phyloP scores from a whole-genome alignment of 305 asterid genomes.

The Fraxinus angustifolia region DNA sequence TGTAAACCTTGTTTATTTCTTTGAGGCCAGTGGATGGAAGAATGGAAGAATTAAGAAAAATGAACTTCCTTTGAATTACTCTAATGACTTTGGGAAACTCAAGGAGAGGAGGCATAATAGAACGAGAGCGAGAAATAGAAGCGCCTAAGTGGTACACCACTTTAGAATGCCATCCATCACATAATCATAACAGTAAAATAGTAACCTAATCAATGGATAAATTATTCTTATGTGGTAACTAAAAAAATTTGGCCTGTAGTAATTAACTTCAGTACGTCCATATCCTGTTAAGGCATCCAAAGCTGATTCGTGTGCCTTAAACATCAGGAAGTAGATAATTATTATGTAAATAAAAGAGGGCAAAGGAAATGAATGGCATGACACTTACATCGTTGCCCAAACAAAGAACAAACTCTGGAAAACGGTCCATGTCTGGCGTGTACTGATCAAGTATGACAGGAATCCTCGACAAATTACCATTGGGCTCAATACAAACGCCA shows the following conservation, averaged over 20 bases:
- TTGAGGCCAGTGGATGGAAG: background rate
- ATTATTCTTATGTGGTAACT: background rate
- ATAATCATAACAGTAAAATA: background rate
- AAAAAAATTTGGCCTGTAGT: background rate
- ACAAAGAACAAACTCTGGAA: slow-evolving; percentile 48
- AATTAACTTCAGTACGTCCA: slow-evolving; percentile 14
- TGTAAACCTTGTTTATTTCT: background rate
- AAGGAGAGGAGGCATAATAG: background rate
- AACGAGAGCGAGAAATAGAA: background rate
- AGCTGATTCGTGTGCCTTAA: background rate
- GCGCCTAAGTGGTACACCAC: background rate
- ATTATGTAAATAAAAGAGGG: background rate
- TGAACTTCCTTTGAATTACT: background rate
- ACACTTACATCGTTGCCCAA: slow-evolving; percentile 35
- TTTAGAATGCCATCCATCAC: background rate
- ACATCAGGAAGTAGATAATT: background rate
- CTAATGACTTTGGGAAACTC: background rate
- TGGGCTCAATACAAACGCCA: slow-evolving; percentile 56
- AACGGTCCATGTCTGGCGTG: slow-evolving; percentile 97
- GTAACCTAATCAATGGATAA: background rate
- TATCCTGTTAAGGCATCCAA: slow-evolving; percentile 12
- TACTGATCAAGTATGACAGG: slow-evolving; percentile 94
- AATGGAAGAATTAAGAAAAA: background rate
- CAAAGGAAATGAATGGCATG: slow-evolving; percentile 18
- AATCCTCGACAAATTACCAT: slow-evolving; percentile 77